Evolutionary conservation across 768 basidiomycete genomes (phyloP), one percentile per base, ranked within the genome.

Genomic region (Trametes gibbosa): DNA sequence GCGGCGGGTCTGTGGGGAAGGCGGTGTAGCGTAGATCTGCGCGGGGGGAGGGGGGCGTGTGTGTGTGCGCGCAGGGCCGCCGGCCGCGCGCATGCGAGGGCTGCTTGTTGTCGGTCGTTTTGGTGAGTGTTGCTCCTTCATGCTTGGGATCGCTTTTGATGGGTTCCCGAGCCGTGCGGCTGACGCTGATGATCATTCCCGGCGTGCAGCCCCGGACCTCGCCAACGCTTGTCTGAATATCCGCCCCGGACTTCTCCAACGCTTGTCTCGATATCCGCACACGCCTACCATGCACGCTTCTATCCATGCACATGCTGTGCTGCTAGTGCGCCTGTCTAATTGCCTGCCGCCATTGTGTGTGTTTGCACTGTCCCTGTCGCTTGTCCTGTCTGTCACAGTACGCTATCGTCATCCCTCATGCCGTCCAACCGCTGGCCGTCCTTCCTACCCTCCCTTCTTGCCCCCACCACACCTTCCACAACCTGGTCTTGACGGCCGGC

Each of bases 401-500:
- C 35, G 39, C 24, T 49, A 48, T 46, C 46, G n/a, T n/a, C n/a
- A n/a, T n/a, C n/a, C n/a, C n/a, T n/a, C 29, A 32, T 10, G 5
- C n/a, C 24, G 24, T 39, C 53, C 48, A 21, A 53, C 37, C 42
- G 59, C 59, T 51, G 59, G 59, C 42, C 53, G 59, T 54, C 59
- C 46, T n/a, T n/a, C n/a, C n/a, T n/a, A n/a, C n/a, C 39, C 47
- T 24, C 34, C 45, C 51, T 17, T 37, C 37, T 35, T 35, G n/a
- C 49, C 29, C 37, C n/a, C 50, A 0, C 29, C 10, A 10, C 29
- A 32, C 29, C 29, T 32, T 14, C 39, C 12, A 25, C n/a, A 32
- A 32, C 17, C 59, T 51, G 59, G 59, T 61, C 59, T 55, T 48
- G 59, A 55, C 59, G 59, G 53, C 59, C 59, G 34, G 53, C 53